Conservation (phyloP, 78 protist genomes). For the Isochrysis galbana region DNA sequence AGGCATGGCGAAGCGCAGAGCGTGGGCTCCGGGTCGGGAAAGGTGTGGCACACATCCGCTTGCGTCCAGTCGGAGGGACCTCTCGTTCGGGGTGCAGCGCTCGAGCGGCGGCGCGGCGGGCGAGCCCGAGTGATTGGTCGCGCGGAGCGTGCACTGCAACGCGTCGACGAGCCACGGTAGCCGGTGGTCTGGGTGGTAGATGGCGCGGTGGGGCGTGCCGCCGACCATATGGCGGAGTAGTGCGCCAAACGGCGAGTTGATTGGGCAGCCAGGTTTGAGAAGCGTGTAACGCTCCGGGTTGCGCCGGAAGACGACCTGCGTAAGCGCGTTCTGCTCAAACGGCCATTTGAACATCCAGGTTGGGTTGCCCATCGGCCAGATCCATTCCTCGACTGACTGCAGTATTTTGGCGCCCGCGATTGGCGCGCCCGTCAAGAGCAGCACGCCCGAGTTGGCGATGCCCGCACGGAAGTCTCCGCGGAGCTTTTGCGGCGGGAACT, state of each 20-base stretch:
- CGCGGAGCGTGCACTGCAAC: background rate
- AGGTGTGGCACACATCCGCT: background rate
- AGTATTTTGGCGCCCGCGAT: background rate
- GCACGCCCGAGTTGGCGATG: conserved; percentile 14
- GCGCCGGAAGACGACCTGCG: background rate
- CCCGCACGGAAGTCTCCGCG: conserved; percentile 11
- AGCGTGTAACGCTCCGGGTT: background rate
- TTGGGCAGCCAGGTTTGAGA: background rate
- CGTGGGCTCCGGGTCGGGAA: too few relatives aligned
- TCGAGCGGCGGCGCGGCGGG: background rate
- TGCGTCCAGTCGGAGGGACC: background rate
- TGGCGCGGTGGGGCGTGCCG: background rate
- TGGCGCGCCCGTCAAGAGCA: background rate
- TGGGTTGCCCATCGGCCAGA: background rate
- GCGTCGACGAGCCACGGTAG: background rate
- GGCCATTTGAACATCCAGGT: background rate
- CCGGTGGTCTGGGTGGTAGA: conserved; percentile 17
- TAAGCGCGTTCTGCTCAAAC: conserved; percentile 12
- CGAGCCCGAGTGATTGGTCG: background rate
- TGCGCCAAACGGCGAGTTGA: conserved; percentile 15
- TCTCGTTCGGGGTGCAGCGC: conserved; percentile 1
- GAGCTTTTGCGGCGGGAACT: background rate
- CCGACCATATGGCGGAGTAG: background rate
- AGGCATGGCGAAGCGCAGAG: too few relatives aligned
- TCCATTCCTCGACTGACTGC: background rate